Percentiles rank a stretch among this genome's conserved stretches.
Conservation (phyloP, 2,329 filamentous ascomycete genomes). For the Beauveria sp. region DNA sequence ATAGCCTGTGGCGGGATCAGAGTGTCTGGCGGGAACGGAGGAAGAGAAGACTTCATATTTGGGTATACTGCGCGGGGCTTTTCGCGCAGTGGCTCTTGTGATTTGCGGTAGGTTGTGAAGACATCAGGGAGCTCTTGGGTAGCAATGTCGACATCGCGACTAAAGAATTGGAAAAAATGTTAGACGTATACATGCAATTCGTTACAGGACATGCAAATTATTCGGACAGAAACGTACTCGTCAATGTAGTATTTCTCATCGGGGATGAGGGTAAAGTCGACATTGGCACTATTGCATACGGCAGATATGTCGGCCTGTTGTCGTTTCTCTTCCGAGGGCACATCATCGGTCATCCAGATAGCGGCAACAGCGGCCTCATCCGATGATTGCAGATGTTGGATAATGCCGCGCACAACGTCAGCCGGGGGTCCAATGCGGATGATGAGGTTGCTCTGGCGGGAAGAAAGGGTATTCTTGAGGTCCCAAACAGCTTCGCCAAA, state of each 20-base stretch:
- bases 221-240: slow-evolving; percentile 51
- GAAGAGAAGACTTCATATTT: slow-evolving; percentile 44
- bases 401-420: slow-evolving; percentile 51
- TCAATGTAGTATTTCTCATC: slow-evolving; percentile 77
- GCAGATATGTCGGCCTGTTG: slow-evolving; percentile 52
- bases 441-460: slow-evolving; percentile 51
- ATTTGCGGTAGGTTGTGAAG: slow-evolving; percentile 68
- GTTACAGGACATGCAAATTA: background rate
- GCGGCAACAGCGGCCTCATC: slow-evolving; percentile 40
- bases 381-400: slow-evolving; percentile 38
- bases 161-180: slow-evolving; percentile 24
- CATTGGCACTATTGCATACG: slow-evolving; percentile 42
- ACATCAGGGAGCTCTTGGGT: slow-evolving; percentile 61
- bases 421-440: slow-evolving; percentile 55
- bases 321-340: slow-evolving; percentile 58
- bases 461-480: slow-evolving; percentile 54
- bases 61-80: slow-evolving; percentile 53
- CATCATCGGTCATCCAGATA: slow-evolving; percentile 68
- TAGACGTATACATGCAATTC: background rate
- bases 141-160: slow-evolving; percentile 57
- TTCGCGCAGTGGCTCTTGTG: slow-evolving; percentile 60
- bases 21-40: slow-evolving; percentile 42
- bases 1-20: slow-evolving; percentile 48
- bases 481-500: slow-evolving; percentile 67
- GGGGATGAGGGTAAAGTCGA: slow-evolving; percentile 57